These are phyloP conservation scores for Auricularia auricula-judae DNA, from an alignment of 768 basidiomycete genomes.

Conservation along the genomic window DNA sequence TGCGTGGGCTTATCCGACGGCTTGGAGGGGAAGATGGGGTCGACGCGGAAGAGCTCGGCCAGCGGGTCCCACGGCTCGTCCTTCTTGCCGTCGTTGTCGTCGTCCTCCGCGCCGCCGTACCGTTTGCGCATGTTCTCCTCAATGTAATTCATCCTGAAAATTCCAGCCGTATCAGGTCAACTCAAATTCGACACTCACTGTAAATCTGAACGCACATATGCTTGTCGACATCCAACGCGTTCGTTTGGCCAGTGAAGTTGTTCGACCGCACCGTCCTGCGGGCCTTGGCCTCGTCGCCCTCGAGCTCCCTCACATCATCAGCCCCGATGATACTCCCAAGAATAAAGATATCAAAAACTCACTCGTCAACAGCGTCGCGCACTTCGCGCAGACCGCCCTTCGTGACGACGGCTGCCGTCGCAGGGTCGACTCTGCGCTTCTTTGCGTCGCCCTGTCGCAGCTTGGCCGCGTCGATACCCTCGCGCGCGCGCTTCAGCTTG, in stretches of 20 bases:
- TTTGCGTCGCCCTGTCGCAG: constrained; percentile 75
- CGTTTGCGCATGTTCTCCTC: constrained; percentile 51
- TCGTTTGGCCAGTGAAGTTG: constrained; percentile 93
- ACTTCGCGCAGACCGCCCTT: neutral
- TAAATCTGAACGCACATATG: constrained; percentile 61
- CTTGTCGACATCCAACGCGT: constrained; percentile 91
- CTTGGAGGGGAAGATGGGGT: too few species aligned
- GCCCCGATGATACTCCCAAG: neutral
- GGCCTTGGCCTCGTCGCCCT: constrained; percentile 55
- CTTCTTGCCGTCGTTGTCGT: too few species aligned
- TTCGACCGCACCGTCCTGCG: constrained; percentile 67
- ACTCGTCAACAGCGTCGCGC: constrained; percentile 42
- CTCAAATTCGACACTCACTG: too few species aligned
- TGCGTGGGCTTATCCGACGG: too few species aligned
- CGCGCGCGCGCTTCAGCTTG: constrained; percentile 56
- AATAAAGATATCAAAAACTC: constrained; percentile 15
- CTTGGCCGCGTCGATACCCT: constrained; percentile 79
- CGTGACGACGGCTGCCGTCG: constrained; percentile 9
- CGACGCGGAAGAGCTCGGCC: too few species aligned
- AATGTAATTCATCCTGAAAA: constrained; percentile 88
- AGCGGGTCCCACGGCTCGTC: too few species aligned
- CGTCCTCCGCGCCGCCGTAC: too few species aligned
- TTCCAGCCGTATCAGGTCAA: neutral
- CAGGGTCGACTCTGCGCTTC: constrained; percentile 36
- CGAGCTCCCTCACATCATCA: constrained; percentile 37